Conservation (phyloP, 805 yeast species). For the Candida berthetii region DNA sequence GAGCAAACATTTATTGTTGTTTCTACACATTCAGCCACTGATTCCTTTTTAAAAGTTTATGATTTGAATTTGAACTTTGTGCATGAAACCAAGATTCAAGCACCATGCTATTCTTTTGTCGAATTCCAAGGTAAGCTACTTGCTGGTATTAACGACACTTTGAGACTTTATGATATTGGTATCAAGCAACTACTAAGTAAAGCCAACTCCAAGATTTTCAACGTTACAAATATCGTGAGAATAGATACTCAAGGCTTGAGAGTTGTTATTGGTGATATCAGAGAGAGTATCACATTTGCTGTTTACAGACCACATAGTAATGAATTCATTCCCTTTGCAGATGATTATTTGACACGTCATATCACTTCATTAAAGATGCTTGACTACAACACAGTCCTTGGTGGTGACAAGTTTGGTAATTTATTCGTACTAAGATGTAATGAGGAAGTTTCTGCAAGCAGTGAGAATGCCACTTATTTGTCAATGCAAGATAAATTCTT, state of each 20-base stretch:
- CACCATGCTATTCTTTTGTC: conserved; percentile 39
- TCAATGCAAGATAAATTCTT: conserved; percentile 25
- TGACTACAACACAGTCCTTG: conserved; percentile 71
- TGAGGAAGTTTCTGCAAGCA: conserved; percentile 35
- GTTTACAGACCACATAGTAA: conserved; percentile 42
- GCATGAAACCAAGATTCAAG: conserved; percentile 56
- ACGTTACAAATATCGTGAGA: conserved; percentile 44
- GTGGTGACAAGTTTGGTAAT: conserved; percentile 88
- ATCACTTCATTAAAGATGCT: conserved; percentile 53
- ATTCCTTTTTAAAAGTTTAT: conserved; percentile 14
- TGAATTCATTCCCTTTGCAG: conserved; percentile 57
- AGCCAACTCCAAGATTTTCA: conserved; percentile 39
- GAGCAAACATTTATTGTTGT: conserved; percentile 12
- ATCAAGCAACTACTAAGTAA: conserved; percentile 72
- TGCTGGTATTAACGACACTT: conserved; percentile 44
- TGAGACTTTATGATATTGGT: conserved; percentile 71
- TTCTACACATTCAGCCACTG: conserved; percentile 9
- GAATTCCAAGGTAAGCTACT: conserved; percentile 56
- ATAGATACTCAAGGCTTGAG: conserved; percentile 50
- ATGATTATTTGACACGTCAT: conserved; percentile 64
- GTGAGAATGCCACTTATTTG: conserved; percentile 41
- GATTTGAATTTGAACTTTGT: conserved; percentile 38
- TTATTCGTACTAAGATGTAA: conserved; percentile 62
- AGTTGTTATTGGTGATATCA: conserved; percentile 66
- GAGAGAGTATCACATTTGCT: conserved; percentile 55